Conservation (phyloP, 331 rosid genomes). For the Quercus lobata region DNA sequence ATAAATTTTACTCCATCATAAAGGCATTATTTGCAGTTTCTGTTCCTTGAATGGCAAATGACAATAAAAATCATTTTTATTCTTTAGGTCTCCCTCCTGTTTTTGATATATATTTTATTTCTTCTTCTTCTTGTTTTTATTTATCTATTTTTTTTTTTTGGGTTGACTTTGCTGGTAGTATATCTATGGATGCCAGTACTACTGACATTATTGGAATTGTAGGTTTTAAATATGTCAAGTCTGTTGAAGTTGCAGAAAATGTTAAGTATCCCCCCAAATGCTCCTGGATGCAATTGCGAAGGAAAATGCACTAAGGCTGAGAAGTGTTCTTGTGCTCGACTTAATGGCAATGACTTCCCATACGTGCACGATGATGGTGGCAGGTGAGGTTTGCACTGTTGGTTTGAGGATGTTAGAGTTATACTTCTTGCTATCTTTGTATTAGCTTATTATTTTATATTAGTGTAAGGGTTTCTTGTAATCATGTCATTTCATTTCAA, state of each 20-base stretch:
- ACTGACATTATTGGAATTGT: background rate
- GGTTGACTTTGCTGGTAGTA: too few relatives aligned
- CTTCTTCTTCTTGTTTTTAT: background rate
- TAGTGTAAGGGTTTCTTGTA: too few relatives aligned
- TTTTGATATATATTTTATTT: too few relatives aligned
- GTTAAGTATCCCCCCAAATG: constrained; percentile 16
- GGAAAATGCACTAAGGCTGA: constrained; percentile 27
- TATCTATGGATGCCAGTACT: background rate
- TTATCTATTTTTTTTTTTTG: too few relatives aligned
- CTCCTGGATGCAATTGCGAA: constrained; percentile 32
- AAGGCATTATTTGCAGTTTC: background rate
- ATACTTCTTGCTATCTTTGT: too few relatives aligned
- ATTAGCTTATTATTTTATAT: too few relatives aligned
- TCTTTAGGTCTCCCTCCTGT: background rate
- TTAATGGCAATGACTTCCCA: constrained; percentile 30
- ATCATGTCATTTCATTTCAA: too few relatives aligned
- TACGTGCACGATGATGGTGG: constrained; percentile 35
- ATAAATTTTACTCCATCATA: background rate
- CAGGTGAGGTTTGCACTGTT: constrained; percentile 20
- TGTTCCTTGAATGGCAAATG: background rate
- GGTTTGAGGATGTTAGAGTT: background rate
- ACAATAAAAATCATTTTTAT: background rate
- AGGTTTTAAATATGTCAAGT: constrained; percentile 31
- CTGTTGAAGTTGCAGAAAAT: constrained; percentile 8
- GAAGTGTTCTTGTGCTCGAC: constrained; percentile 32